Evolutionary conservation across 2,329 filamentous ascomycete genomes (phyloP).

Genomic region (Colletotrichum godetiae): DNA sequence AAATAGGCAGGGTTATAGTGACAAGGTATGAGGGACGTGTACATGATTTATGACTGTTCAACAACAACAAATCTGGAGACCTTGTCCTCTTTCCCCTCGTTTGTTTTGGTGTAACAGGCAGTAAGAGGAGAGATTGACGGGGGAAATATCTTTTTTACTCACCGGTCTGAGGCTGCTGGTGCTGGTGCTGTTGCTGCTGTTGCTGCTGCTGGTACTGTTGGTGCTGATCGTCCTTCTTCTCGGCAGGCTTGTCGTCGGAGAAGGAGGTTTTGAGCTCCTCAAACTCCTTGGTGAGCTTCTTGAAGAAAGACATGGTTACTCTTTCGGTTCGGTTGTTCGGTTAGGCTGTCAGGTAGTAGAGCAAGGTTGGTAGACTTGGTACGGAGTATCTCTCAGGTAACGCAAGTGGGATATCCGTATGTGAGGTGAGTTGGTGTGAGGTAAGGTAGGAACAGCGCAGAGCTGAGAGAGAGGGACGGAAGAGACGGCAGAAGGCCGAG

Average conservation of each 20-base stretch:
- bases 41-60: constrained; percentile 10
- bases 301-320: constrained; percentile 56
- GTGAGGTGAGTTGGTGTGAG: constrained; percentile 9
- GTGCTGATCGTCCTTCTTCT: constrained; percentile 37
- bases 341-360: background rate
- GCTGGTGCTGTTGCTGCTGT: constrained; percentile 34
- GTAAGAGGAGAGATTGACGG: background rate
- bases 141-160: background rate
- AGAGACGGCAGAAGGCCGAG: constrained; percentile 37
- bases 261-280: constrained; percentile 59
- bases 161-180: constrained; percentile 36
- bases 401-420: constrained; percentile 6
- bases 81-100: background rate
- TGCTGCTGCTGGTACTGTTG: constrained; percentile 37
- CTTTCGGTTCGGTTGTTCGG: constrained; percentile 17
- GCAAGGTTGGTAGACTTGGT: constrained; percentile 17
- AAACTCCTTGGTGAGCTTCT: constrained; percentile 54
- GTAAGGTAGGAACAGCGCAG: background rate
- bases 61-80: background rate
- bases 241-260: constrained; percentile 47
- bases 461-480: constrained; percentile 14
- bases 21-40: background rate
- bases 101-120: background rate
- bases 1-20: background rate
- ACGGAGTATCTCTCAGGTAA: constrained; percentile 3